Evolutionary conservation across 2,329 filamentous ascomycete genomes (phyloP).

Genomic region (Sarocladium strictum): DNA sequence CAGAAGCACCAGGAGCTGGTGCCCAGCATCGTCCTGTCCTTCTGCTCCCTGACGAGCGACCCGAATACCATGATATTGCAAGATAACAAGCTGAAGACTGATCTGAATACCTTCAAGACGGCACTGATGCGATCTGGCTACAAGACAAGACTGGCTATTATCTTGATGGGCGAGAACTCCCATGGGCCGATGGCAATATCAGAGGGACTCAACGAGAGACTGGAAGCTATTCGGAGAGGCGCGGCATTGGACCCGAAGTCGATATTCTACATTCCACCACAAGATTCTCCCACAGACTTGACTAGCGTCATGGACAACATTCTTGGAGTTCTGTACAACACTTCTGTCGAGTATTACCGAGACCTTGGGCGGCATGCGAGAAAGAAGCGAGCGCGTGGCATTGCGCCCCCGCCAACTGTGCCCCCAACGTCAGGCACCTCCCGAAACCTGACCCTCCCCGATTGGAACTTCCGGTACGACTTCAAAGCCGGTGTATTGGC

Average conservation of each 20-base stretch:
- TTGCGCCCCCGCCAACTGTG: slow-evolving; percentile 72
- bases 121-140: slow-evolving; percentile 64
- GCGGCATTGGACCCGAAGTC: slow-evolving; percentile 78
- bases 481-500: slow-evolving; percentile 88
- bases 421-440: slow-evolving; percentile 80
- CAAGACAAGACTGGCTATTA: slow-evolving; percentile 70
- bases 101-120: slow-evolving; percentile 72
- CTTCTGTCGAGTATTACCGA: slow-evolving; percentile 83
- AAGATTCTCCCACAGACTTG: slow-evolving; percentile 65
- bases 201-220: slow-evolving; percentile 54
- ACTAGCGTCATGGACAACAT: slow-evolving; percentile 68
- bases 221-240: slow-evolving; percentile 71
- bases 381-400: slow-evolving; percentile 77
- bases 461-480: slow-evolving; percentile 92
- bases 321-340: slow-evolving; percentile 64
- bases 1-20: slow-evolving; percentile 82
- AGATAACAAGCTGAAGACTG: slow-evolving; percentile 81
- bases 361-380: slow-evolving; percentile 89
- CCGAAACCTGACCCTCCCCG: slow-evolving; percentile 74
- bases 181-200: slow-evolving; percentile 14
- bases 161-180: slow-evolving; percentile 34
- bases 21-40: slow-evolving; percentile 73
- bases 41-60: slow-evolving; percentile 72
- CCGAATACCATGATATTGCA: slow-evolving; percentile 67
- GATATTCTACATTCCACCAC: slow-evolving; percentile 77